phyloP scores from a whole-genome alignment of 441 rosid species.

The Gossypium trilobum region DNA sequence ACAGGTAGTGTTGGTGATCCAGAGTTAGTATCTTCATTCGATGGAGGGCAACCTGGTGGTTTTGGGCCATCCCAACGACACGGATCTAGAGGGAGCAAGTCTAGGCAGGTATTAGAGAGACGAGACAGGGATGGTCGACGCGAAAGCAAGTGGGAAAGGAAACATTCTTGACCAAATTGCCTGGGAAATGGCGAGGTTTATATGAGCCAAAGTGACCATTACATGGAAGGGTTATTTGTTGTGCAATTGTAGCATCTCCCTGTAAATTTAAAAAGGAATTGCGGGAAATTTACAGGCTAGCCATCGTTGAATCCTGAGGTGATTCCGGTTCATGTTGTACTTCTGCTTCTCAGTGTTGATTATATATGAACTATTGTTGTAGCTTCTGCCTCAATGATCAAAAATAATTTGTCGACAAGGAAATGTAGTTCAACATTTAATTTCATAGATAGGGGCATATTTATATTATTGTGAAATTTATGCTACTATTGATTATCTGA shows the following conservation, averaged over 20 bases:
- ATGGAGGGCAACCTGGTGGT: slow-evolving; percentile 55
- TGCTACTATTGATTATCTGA: background rate
- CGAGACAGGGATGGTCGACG: slow-evolving; percentile 68
- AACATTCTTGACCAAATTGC: slow-evolving; percentile 36
- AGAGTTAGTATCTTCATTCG: slow-evolving; percentile 48
- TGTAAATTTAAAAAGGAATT: background rate
- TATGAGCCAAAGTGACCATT: background rate
- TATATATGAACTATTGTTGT: background rate
- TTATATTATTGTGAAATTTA: background rate
- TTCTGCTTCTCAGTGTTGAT: background rate
- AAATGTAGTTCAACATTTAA: background rate
- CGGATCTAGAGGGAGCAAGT: slow-evolving; percentile 63
- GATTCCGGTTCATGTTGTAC: slow-evolving; percentile 9
- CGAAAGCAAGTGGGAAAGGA: slow-evolving; percentile 85
- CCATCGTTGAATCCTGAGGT: background rate
- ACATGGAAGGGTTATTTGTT: background rate
- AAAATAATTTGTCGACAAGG: background rate
- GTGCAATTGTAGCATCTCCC: background rate
- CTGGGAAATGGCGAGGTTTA: background rate
- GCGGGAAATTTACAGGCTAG: background rate
- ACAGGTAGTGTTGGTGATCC: slow-evolving; percentile 68
- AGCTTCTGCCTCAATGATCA: background rate
- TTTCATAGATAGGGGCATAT: background rate
- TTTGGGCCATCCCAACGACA: slow-evolving; percentile 49
- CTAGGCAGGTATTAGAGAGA: slow-evolving; percentile 55